phyloP scores from a whole-genome alignment of 139 green algal genomes.

The Pseudopediastrum boryanum region DNA sequence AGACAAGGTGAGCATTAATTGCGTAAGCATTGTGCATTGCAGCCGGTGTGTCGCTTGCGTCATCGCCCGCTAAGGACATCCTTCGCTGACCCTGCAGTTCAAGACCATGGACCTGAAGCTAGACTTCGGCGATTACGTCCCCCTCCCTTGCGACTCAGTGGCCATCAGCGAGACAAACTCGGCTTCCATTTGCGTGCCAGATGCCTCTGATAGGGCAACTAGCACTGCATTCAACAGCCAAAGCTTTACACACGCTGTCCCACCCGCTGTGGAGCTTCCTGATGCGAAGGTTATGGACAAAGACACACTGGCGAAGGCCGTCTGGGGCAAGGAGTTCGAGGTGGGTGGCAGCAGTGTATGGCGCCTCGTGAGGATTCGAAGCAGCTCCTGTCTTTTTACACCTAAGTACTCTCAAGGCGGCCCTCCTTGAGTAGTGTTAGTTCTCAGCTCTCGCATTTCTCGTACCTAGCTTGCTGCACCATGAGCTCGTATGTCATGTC shows the following conservation, averaged over 20 bases:
- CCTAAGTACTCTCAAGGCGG: constrained; percentile 4
- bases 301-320: constrained; percentile 9
- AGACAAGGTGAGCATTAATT: background rate
- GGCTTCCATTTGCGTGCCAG: background rate
- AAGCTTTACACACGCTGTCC: background rate
- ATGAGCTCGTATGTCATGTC: background rate
- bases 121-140: no score
- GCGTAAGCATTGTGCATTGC: background rate
- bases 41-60: background rate
- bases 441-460: background rate
- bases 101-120: no score
- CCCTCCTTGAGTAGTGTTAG: background rate
- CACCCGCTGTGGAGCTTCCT: constrained; percentile 6
- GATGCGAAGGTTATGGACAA: constrained; percentile 23
- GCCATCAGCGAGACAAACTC: background rate
- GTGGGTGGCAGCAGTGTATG: constrained; percentile 19
- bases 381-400: background rate
- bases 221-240: constrained; percentile 4
- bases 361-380: background rate
- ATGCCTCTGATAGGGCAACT: constrained; percentile 14
- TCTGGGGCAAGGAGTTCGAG: constrained; percentile 49
- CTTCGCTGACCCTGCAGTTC: background rate
- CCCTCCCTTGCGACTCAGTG: background rate
- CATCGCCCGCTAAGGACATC: background rate
- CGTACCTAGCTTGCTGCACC: background rate